These are phyloP conservation scores for Teratosphaeria epicoccoides DNA, from an alignment of 2,329 filamentous ascomycete genomes.

Conservation along the genomic window DNA sequence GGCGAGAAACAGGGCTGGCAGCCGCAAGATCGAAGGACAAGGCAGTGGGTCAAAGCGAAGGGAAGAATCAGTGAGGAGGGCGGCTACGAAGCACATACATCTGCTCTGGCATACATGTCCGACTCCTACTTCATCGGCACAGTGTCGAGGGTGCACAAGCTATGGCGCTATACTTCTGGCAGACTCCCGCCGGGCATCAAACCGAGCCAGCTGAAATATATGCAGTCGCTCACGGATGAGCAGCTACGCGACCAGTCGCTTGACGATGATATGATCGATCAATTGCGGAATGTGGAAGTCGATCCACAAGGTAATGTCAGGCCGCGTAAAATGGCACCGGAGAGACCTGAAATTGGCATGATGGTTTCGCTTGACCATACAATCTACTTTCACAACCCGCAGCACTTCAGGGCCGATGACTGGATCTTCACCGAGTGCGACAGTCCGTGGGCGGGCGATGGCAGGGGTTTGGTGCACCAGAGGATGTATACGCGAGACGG, in stretches of 20 bases:
- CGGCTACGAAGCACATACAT: conserved; percentile 70
- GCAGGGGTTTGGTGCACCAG: conserved; percentile 64
- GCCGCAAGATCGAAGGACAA: conserved; percentile 55
- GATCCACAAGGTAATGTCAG: conserved; percentile 30
- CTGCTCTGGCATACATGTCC: conserved; percentile 83
- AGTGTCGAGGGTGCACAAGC: conserved; percentile 64
- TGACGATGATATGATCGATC: conserved; percentile 42
- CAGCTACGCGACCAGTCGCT: conserved; percentile 33
- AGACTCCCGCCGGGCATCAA: conserved; percentile 14
- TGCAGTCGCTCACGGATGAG: conserved; percentile 36
- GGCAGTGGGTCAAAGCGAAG: conserved; percentile 61
- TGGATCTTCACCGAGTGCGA: conserved; percentile 76
- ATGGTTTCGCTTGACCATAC: conserved; percentile 70
- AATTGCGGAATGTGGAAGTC: conserved; percentile 34
- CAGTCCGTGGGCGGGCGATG: conserved; percentile 70
- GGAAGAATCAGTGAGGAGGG: conserved; percentile 64
- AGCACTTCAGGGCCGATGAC: conserved; percentile 44
- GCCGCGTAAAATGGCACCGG: conserved; percentile 28
- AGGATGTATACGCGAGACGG: conserved; percentile 63
- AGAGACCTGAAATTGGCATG: conserved; percentile 59
- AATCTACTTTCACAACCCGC: conserved; percentile 45
- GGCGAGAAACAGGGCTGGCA: conserved; percentile 40
- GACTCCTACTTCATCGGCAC: conserved; percentile 93
- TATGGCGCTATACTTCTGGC: conserved; percentile 53
- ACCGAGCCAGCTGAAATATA: conserved; percentile 34